A percentile compares a stretch with the other conserved stretches of the same genome.
phyloP scores from a whole-genome alignment of 805 yeast genomes.

The Kluyveromyces aestuarii region DNA sequence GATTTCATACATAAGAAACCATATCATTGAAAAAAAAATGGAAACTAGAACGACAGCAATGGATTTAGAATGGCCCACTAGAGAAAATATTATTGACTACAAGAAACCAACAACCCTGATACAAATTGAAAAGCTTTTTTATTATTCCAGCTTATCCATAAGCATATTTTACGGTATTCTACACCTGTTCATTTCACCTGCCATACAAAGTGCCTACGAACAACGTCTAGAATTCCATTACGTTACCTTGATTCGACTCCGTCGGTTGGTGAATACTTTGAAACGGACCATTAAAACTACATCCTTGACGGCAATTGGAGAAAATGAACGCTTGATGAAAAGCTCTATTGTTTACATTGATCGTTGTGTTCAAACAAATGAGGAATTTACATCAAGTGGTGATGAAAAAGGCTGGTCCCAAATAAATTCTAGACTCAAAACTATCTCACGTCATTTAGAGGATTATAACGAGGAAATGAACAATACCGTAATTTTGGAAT shows the following conservation, averaged over 20 bases:
- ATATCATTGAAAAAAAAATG: not conserved
- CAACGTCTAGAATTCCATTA: conserved; percentile 31
- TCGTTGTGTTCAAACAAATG: conserved; percentile 20
- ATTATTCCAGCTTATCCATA: conserved; percentile 20
- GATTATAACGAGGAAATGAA: conserved; percentile 16
- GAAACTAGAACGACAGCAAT: not conserved
- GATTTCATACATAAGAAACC: too few relatives aligned
- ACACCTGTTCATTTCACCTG: conserved; percentile 32
- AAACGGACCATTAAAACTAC: conserved; percentile 23
- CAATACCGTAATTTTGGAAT: conserved; percentile 14
- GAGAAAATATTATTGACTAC: conserved; percentile 15
- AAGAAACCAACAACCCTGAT: conserved; percentile 15
- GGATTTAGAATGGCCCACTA: conserved; percentile 17
- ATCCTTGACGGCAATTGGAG: conserved; percentile 35
- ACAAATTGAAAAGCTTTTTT: conserved; percentile 20
- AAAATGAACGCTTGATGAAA: conserved; percentile 32
- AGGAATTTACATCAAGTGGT: not conserved
- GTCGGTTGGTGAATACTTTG: conserved; percentile 23
- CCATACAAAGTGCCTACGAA: conserved; percentile 30
- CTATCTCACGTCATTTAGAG: conserved; percentile 24
- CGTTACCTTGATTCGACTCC: conserved; percentile 22
- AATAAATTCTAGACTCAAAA: conserved; percentile 21
- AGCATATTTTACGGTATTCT: conserved; percentile 15
- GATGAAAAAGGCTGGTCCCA: conserved; percentile 7
- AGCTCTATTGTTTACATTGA: conserved; percentile 24